Evolutionary conservation across 352 stramenopile species (phyloP).

Genomic region (Peronospora farinosa): DNA sequence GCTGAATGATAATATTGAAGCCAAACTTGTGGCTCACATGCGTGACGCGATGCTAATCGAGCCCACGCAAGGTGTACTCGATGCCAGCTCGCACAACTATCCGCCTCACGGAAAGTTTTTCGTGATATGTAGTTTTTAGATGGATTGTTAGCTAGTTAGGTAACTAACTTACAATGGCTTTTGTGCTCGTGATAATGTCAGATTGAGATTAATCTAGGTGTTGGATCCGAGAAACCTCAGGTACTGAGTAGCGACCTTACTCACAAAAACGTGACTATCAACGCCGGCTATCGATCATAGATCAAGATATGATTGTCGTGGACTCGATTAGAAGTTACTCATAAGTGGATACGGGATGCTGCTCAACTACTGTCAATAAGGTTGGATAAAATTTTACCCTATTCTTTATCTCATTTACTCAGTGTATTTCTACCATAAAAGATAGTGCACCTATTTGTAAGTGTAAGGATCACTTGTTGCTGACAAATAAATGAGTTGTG

Average conservation of each 20-base stretch:
- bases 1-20: conserved; percentile 87
- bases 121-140: conserved; percentile 44
- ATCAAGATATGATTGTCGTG: conserved; percentile 8
- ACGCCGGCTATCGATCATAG: conserved; percentile 98
- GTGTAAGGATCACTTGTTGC: too few species aligned
- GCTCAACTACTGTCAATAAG: conserved; percentile 11
- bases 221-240: conserved; percentile 69
- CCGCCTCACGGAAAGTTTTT: conserved; percentile 94
- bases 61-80: conserved; percentile 62
- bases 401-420: conserved; percentile 19
- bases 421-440: conserved; percentile 1
- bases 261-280: conserved; percentile 97
- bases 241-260: conserved; percentile 97
- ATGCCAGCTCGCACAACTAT: conserved; percentile 83
- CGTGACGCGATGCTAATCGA: conserved; percentile 88
- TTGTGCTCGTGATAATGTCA: conserved; percentile 12
- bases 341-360: conserved; percentile 3
- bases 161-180: conserved; percentile 1
- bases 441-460: not conserved
- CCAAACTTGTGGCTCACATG: conserved; percentile 92
- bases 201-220: conserved; percentile 92
- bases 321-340: too few species aligned
- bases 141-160: not conserved
- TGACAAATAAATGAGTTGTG: too few species aligned
- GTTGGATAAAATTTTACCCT: conserved; percentile 2